Evolutionary conservation across 2,329 filamentous ascomycete genomes (phyloP).

Genomic region (Xylariales sp.): DNA sequence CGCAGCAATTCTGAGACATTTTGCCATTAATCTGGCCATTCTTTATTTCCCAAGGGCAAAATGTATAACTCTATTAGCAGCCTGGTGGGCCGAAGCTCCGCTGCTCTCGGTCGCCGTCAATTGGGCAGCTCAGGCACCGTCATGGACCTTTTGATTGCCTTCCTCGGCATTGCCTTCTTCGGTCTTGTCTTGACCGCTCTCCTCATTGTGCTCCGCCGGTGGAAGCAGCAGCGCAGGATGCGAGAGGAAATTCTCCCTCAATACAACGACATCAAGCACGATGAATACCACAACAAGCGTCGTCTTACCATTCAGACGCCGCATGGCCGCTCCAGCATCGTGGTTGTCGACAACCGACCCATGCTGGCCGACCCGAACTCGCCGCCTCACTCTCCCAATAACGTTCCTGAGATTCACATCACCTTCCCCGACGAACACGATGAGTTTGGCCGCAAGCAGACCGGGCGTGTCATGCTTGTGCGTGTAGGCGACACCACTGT

Average conservation of each 20-base stretch:
- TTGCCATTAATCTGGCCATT: conserved; percentile 25
- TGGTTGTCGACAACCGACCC: conserved; percentile 64
- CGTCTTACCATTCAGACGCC: conserved; percentile 56
- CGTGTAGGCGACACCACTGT: conserved; percentile 83
- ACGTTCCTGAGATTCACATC: conserved; percentile 92
- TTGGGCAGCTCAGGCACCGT: conserved; percentile 49
- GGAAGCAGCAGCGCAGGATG: conserved; percentile 42
- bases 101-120: conserved; percentile 44
- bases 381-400: conserved; percentile 73
- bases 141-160: conserved; percentile 72
- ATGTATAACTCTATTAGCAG: no score
- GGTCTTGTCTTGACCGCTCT: conserved; percentile 62
- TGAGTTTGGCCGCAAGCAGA: conserved; percentile 73
- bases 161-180: conserved; percentile 74
- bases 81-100: conserved; percentile 32
- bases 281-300: conserved; percentile 41
- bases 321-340: conserved; percentile 61
- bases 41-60: no score
- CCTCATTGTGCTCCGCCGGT: conserved; percentile 70
- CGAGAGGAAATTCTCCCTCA: conserved; percentile 57
- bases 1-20: conserved; percentile 1
- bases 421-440: conserved; percentile 97
- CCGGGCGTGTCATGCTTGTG: conserved; percentile 86
- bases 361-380: conserved; percentile 72
- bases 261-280: conserved; percentile 59